Conservation (phyloP, 768 basidiomycete species). For the Leccinellum rugosiceps region DNA sequence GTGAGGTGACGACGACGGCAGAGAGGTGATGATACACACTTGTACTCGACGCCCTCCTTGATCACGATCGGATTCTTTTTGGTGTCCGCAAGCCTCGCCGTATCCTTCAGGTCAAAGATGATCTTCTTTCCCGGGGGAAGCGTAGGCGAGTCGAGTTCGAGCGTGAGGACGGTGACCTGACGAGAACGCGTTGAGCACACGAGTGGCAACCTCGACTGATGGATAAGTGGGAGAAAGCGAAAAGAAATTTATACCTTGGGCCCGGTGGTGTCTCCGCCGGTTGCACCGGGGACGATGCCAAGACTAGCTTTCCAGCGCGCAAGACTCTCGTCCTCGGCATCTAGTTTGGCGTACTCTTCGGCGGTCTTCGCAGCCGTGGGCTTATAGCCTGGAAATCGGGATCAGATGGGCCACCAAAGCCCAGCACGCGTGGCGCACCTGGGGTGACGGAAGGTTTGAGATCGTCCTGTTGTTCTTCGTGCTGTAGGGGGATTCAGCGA, state of each 20-base stretch:
- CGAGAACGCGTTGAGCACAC: constrained; percentile 20
- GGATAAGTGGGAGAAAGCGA: background rate
- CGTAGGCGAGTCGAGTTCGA: constrained; percentile 78
- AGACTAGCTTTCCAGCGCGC: constrained; percentile 95
- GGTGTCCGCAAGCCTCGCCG: constrained; percentile 41
- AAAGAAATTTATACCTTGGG: constrained; percentile 59
- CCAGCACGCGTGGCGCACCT: constrained; percentile 39
- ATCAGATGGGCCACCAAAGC: constrained; percentile 16
- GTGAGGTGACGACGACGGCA: constrained; percentile 2
- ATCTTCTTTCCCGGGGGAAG: constrained; percentile 62
- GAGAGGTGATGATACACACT: constrained; percentile 39
- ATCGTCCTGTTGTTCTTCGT: constrained; percentile 72
- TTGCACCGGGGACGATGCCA: constrained; percentile 64
- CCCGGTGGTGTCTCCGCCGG: constrained; percentile 37
- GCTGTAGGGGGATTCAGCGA: constrained; percentile 24
- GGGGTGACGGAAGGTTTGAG: constrained; percentile 65
- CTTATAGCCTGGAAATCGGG: constrained; percentile 63
- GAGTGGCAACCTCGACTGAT: constrained; percentile 13
- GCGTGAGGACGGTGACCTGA: constrained; percentile 68
- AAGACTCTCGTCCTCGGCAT: constrained; percentile 89
- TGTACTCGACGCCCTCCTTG: constrained; percentile 88
- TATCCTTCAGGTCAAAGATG: constrained; percentile 60
- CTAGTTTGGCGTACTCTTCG: constrained; percentile 82
- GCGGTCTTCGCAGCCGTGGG: constrained; percentile 62
- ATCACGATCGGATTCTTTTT: constrained; percentile 79